Percentiles rank a stretch among this genome's conserved stretches.
These are phyloP conservation scores for Myxozyma udenii DNA, from an alignment of 805 yeast species.

Conservation along the genomic window DNA sequence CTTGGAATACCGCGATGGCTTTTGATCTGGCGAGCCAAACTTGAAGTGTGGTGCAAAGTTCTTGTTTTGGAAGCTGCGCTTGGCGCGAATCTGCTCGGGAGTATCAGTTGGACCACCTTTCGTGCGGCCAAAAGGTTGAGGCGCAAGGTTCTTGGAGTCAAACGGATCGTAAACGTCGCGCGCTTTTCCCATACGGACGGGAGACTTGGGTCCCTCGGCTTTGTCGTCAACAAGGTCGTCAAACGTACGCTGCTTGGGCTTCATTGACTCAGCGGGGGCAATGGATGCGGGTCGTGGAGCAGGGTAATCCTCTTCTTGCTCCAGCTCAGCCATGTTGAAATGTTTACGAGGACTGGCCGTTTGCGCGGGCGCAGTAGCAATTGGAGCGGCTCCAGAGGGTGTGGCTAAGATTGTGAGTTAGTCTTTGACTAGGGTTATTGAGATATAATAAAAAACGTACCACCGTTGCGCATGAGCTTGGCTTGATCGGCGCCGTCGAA, in stretches of 20 bases:
- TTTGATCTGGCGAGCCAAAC: slow-evolving; percentile 26
- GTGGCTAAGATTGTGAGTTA: slow-evolving; percentile 2
- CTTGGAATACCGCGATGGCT: slow-evolving; percentile 19
- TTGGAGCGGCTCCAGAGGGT: slow-evolving; percentile 9
- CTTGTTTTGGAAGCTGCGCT: slow-evolving; percentile 11
- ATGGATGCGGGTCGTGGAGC: slow-evolving; percentile 26
- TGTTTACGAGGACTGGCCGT: slow-evolving; percentile 7
- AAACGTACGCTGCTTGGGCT: slow-evolving; percentile 27
- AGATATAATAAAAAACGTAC: slow-evolving; percentile 3
- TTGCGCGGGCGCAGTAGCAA: neutral
- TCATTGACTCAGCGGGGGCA: slow-evolving; percentile 26
- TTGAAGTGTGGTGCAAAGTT: slow-evolving; percentile 23
- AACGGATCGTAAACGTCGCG: slow-evolving; percentile 13
- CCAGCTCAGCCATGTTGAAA: slow-evolving; percentile 19
- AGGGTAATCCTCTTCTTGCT: slow-evolving; percentile 26
- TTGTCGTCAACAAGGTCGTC: slow-evolving; percentile 24
- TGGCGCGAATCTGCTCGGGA: slow-evolving; percentile 23
- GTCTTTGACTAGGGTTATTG: neutral
- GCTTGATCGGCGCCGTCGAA: slow-evolving; percentile 30
- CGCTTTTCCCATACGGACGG: slow-evolving; percentile 16
- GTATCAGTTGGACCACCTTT: slow-evolving; percentile 2
- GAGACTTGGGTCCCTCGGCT: slow-evolving; percentile 14
- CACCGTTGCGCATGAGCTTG: slow-evolving; percentile 14
- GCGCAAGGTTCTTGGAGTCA: slow-evolving; percentile 2
- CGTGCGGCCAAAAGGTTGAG: slow-evolving; percentile 2